Base-by-base conservation (phyloP, 768 basidiomycete genomes). In the Pulveroboletus sp. region DNA sequence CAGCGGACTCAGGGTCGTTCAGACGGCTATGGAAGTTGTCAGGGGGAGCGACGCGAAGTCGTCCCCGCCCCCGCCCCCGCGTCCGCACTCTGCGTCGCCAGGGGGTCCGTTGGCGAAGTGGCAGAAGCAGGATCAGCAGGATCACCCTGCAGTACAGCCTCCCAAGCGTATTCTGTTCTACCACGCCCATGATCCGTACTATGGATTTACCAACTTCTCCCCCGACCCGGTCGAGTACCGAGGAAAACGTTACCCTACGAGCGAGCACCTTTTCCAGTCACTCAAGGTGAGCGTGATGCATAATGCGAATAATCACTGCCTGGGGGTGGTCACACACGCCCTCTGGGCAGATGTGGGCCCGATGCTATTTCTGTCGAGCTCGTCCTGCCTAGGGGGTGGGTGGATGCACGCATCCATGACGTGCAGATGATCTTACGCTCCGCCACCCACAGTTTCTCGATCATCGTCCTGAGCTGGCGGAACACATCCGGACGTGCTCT, bases 181-280 rank as follows among this genome's bases (percentile, higher is more conserved):
- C 56, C 63, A 63, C 37, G 64, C 60, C 40, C 46, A 61, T n/a
- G 61, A 63, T 47, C 67, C 64, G 21, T 53, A 69, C 54, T 71
- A 75, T 45, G 69, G 70, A 13, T 74, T 74, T 57, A 72, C 74
- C 44, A 74, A 74, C 57, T 73, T 73, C 51, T 76, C 76, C 4
- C 57, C 72, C 6, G 71, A 77, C 56, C 58, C 69, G 5, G 67
- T 78, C 28, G 56, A 63, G 18, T 75, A 73, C 50, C 49, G 56
- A 11, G 70, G 72, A 13, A 71, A 67, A 53, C 39, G 54, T 3
- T 77, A 77, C 50, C 72, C 72, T 1, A 77, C 77, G 9, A 72
- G 72, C 41, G 76, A 76, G 53, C 77, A 77, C 54, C 55, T 78
- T 36, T 77, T 74, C 43, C 75, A 77, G 48, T 69, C 76, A 21